phyloP scores from a whole-genome alignment of 2,329 filamentous ascomycete genomes.

The Cladophialophora immunda region DNA sequence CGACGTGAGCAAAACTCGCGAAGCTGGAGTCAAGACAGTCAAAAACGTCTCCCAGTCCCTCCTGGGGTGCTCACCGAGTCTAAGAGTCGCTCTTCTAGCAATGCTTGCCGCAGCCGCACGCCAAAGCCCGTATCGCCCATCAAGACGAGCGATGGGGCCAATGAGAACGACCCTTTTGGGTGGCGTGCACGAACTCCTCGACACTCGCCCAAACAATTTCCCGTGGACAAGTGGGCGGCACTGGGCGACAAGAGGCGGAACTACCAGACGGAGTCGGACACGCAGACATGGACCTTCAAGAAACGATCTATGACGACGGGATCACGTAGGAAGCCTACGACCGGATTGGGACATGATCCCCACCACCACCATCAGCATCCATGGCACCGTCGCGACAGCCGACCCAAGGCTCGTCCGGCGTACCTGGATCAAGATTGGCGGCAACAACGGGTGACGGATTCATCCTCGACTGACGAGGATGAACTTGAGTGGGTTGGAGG shows the following conservation, averaged over 20 bases:
- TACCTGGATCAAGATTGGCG: constrained; percentile 60
- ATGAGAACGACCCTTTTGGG: constrained; percentile 65
- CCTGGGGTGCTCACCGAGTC: constrained; percentile 63
- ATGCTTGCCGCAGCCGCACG: constrained; percentile 58
- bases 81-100: constrained; percentile 61
- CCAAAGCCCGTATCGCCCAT: constrained; percentile 64
- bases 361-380: constrained; percentile 47
- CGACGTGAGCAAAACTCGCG: constrained; percentile 71
- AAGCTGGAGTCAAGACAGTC: constrained; percentile 81
- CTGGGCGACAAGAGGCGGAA: constrained; percentile 84
- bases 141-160: constrained; percentile 76
- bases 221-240: constrained; percentile 85
- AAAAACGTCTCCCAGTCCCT: constrained; percentile 59
- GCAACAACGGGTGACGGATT: constrained; percentile 46
- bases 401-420: constrained; percentile 47
- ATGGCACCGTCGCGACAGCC: constrained; percentile 48
- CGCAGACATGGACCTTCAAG: constrained; percentile 58
- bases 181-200: constrained; percentile 58
- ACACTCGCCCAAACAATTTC: constrained; percentile 63
- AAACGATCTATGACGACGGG: constrained; percentile 53
- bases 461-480: constrained; percentile 58
- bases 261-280: constrained; percentile 63
- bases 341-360: constrained; percentile 49
- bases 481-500: constrained; percentile 95
- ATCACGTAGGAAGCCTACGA: constrained; percentile 54